These are phyloP conservation scores for Metschnikowia chrysomelidarum DNA, from an alignment of 805 yeast species.

Conservation along the genomic window DNA sequence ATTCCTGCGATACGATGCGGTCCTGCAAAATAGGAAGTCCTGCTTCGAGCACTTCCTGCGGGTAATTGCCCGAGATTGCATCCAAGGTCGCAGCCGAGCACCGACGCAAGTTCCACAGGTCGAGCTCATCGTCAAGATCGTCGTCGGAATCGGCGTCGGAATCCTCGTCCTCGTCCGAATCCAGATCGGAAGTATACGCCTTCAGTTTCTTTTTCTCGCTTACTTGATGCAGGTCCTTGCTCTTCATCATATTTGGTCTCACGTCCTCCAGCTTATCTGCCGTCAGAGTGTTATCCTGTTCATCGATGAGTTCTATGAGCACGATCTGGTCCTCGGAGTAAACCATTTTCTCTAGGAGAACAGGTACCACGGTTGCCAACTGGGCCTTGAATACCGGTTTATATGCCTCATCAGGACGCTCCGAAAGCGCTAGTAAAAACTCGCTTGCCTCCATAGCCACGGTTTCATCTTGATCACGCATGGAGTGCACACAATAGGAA, in stretches of 20 bases:
- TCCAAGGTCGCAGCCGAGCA: slow-evolving; percentile 95
- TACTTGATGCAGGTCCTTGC: slow-evolving; percentile 42
- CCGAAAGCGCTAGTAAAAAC: slow-evolving; percentile 72
- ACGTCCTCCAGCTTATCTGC: slow-evolving; percentile 89
- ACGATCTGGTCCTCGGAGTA: slow-evolving; percentile 80
- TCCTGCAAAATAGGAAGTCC: slow-evolving; percentile 76
- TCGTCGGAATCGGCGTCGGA: slow-evolving; percentile 64
- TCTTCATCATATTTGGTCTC: slow-evolving; percentile 73
- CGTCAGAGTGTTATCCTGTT: slow-evolving; percentile 68
- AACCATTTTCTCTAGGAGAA: slow-evolving; percentile 76
- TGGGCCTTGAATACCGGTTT: slow-evolving; percentile 49
- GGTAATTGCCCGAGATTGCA: slow-evolving; percentile 64
- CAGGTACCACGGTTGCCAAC: slow-evolving; percentile 68
- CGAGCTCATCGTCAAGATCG: slow-evolving; percentile 62
- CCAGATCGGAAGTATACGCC: slow-evolving; percentile 17
- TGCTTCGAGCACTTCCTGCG: slow-evolving; percentile 62
- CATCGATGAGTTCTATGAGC: slow-evolving; percentile 60
- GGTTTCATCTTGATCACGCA: slow-evolving; percentile 61
- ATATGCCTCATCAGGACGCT: slow-evolving; percentile 20
- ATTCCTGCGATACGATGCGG: slow-evolving; percentile 63
- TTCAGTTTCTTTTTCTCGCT: slow-evolving; percentile 18
- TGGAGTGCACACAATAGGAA: slow-evolving; percentile 76
- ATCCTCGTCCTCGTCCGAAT: slow-evolving; percentile 30
- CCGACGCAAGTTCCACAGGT: slow-evolving; percentile 88
- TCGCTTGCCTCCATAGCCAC: slow-evolving; percentile 94